Conservation (phyloP, 345 rosid genomes). For the Eucalyptus marginata region DNA sequence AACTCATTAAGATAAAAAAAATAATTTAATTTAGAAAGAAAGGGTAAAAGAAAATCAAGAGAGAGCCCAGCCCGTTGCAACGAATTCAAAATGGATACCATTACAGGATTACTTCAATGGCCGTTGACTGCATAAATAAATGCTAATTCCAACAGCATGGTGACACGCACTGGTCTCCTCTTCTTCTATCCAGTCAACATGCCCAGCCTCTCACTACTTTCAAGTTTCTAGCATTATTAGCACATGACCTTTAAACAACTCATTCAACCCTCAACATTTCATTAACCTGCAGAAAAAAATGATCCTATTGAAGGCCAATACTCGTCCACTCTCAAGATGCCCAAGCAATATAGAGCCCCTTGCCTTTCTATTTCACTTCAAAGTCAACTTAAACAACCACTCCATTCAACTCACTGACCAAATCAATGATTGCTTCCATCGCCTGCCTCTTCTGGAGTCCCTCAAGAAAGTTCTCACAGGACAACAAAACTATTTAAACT, state of each 20-base stretch:
- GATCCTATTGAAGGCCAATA: background rate
- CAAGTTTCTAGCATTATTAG: background rate
- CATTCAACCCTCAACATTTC: background rate
- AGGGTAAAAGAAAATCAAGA: background rate
- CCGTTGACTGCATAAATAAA: background rate
- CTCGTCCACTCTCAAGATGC: background rate
- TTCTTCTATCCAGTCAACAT: background rate
- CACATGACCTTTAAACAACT: background rate
- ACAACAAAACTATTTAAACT: background rate
- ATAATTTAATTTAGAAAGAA: background rate
- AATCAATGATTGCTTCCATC: background rate
- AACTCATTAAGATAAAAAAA: background rate
- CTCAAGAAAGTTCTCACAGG: background rate
- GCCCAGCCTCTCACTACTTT: background rate
- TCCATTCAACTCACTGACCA: background rate
- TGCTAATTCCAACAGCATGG: background rate
- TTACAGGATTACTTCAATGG: background rate
- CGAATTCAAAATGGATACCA: background rate
- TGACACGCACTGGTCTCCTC: background rate
- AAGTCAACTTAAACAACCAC: background rate
- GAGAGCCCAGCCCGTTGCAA: background rate
- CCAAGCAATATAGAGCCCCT: background rate
- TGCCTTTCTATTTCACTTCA: background rate
- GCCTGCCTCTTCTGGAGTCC: background rate
- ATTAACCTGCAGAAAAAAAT: background rate